Evolutionary conservation across 2,329 filamentous ascomycete species (phyloP), one percentile per base, ranked within the genome.

Genomic region (Decorospora gaudefroyi): DNA sequence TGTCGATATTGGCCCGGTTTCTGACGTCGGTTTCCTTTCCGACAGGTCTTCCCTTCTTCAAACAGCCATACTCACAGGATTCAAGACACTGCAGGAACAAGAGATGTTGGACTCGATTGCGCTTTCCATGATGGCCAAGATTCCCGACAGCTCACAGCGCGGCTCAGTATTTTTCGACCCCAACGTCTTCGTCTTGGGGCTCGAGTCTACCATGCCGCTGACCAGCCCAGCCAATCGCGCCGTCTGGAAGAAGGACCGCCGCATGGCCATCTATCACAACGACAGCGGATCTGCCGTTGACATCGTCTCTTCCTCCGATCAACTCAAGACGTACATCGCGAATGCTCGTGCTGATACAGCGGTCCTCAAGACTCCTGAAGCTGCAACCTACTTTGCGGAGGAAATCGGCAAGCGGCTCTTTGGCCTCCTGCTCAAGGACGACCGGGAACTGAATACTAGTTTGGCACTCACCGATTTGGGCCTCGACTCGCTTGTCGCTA

Each of bases 401-500:
- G 54, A 61, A 36, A 57, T 67, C 27, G 64, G 55, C 16, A 49
- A 33, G 12, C 41, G 42, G 27, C n/a, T 65, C 5, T 50, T 52
- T 27, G 19, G 13, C 1, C 46, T 58, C 4, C 33, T 64, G n/a
- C 28, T 68, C 7, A 15, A 13, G 4, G 31, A 37, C 1, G 61
- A 63, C 4, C 62, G 66, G 2, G 35, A 50, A 6, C 10, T 62
- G 4, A 46, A 65, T 13, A 42, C 46, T 1, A 19, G 16, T 1
- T 6, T 46, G 26, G 19, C 31, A 4, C 29, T 68, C 13, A 39
- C 43, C 12, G 51, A 64, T 26, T 39, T 69, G 12, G 67, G 68
- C 0, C 28, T 71, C 19, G 69, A 71, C 33, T 62, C 56, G 7
- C 33, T 72, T 7, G 57, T 69, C 28, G 62, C 54, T 0, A 62